Evolutionary conservation across 176 grass and related monocot species (phyloP).

Genomic region (Carex myosuroides): DNA sequence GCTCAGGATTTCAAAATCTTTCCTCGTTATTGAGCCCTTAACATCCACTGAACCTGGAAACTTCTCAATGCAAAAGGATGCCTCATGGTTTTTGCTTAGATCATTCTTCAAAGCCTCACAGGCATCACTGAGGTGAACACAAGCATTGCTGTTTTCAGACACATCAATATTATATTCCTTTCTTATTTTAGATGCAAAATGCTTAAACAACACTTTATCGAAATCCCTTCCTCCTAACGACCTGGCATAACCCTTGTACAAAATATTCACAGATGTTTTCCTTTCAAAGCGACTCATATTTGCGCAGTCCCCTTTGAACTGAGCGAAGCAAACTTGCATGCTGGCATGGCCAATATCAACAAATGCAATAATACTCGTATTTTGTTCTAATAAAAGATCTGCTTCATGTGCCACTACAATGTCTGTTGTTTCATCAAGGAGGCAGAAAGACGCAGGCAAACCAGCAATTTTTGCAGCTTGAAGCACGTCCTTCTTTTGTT

Average conservation of each 20-base stretch:
- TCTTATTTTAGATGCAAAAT: constrained; percentile 49
- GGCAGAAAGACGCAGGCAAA: not conserved
- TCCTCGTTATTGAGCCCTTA: constrained; percentile 55
- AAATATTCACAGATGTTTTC: no score
- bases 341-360: not conserved
- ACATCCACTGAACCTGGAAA: constrained; percentile 71
- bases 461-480: not conserved
- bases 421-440: not conserved
- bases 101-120: no score
- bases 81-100: no score
- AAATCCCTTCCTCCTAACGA: constrained; percentile 79
- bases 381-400: no score
- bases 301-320: no score
- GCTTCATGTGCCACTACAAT: not conserved
- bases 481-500: not conserved
- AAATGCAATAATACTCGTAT: not conserved
- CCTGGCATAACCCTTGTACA: constrained; percentile 49
- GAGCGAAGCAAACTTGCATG: constrained; percentile 31
- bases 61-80: constrained; percentile 43
- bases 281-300: no score
- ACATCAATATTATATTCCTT: constrained; percentile 67
- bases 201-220: constrained; percentile 26
- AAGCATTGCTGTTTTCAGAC: constrained; percentile 31
- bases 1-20: constrained; percentile 68
- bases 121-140: no score